These are phyloP conservation scores for Alternaria gaisen DNA, from an alignment of 2,329 filamentous ascomycete genomes.

Conservation along the genomic window DNA sequence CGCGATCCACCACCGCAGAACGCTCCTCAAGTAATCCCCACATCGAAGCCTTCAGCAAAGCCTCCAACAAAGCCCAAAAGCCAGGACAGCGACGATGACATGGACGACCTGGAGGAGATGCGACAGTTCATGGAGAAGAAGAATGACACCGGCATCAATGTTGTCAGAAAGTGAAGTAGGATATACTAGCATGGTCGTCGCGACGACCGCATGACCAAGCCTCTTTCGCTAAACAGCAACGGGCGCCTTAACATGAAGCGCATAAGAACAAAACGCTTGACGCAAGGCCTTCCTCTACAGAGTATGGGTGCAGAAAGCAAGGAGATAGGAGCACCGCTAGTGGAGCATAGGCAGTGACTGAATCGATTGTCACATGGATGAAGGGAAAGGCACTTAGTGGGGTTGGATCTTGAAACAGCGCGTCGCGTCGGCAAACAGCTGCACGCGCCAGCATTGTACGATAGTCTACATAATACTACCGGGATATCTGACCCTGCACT, in stretches of 20 bases:
- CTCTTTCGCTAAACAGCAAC: not conserved
- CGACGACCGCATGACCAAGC: not conserved
- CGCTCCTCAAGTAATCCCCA: conserved; percentile 8
- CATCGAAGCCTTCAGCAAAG: conserved; percentile 11
- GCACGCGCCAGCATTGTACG: conserved; percentile 16
- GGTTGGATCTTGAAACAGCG: conserved; percentile 16
- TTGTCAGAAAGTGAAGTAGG: conserved; percentile 65
- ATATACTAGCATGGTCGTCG: not conserved
- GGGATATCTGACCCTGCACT: conserved; percentile 9
- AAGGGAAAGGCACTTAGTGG: conserved; percentile 4
- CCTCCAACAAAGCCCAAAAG: conserved; percentile 12
- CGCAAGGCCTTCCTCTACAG: not conserved
- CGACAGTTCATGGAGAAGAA: conserved; percentile 47
- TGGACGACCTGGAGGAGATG: conserved; percentile 53
- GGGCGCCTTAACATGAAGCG: not conserved
- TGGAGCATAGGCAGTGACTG: not conserved
- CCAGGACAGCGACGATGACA: conserved; percentile 42
- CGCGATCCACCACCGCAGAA: conserved; percentile 26
- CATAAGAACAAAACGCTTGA: not conserved
- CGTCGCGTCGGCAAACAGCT: conserved; percentile 24
- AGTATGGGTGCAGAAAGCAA: too few relatives aligned
- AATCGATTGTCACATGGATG: not conserved
- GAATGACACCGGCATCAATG: conserved; percentile 72
- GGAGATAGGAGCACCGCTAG: not conserved
- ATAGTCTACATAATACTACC: conserved; percentile 5